phyloP scores from a whole-genome alignment of 805 yeast genomes.

The Tetrapisispora namnaoensis region DNA sequence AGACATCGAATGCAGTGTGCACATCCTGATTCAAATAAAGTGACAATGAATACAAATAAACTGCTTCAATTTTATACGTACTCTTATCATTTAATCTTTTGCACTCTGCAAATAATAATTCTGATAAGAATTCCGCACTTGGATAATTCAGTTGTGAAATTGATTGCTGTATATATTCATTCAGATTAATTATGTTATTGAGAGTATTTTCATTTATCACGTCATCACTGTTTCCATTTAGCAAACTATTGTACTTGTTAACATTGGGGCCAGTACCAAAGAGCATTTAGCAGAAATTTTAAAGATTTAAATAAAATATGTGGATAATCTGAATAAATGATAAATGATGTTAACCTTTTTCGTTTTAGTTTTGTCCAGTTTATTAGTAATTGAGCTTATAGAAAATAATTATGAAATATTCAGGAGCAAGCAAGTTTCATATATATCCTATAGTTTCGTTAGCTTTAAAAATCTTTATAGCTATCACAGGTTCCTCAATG shows the following conservation, averaged over 20 bases:
- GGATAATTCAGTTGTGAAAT: conserved; percentile 23
- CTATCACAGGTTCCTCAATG: too few relatives aligned
- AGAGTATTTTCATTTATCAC: background rate
- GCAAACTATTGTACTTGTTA: background rate
- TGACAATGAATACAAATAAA: conserved; percentile 62
- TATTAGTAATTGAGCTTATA: too few relatives aligned
- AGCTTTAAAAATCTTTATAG: too few relatives aligned
- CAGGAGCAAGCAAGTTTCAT: too few relatives aligned
- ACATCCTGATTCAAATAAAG: conserved; percentile 48
- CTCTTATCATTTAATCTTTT: conserved; percentile 18
- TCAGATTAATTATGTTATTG: conserved; percentile 1
- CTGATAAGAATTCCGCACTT: conserved; percentile 83
- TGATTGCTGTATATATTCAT: conserved; percentile 12
- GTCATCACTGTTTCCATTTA: background rate
- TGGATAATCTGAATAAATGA: too few relatives aligned
- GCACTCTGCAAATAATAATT: conserved; percentile 58
- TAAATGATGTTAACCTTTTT: background rate
- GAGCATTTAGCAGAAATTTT: background rate
- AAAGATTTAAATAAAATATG: too few relatives aligned
- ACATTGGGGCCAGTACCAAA: background rate
- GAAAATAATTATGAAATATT: too few relatives aligned
- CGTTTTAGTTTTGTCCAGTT: background rate
- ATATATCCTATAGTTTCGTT: too few relatives aligned
- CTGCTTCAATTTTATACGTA: conserved; percentile 41
- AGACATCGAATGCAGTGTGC: conserved; percentile 41